phyloP scores from a whole-genome alignment of 208 protist species.

The Novymonas esmeraldas region DNA sequence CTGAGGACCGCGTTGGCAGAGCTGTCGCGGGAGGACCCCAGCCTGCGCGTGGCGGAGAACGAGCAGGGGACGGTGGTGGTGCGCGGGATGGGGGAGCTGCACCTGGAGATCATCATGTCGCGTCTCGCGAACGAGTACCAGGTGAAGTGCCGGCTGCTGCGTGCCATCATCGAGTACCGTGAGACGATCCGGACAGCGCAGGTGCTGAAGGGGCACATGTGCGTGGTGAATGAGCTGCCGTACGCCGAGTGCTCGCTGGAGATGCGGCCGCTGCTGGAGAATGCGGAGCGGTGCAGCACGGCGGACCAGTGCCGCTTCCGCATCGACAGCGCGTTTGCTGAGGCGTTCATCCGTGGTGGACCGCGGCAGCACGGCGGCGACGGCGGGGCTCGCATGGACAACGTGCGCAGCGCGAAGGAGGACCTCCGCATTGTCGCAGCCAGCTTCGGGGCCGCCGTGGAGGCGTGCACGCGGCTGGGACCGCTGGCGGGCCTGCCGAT shows the following conservation, averaged over 20 bases:
- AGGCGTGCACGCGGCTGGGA: slow-evolving; percentile 60
- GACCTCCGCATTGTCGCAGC: slow-evolving; percentile 33
- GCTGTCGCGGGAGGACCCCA: slow-evolving; percentile 95
- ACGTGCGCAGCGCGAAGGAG: slow-evolving; percentile 56
- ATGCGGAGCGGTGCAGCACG: slow-evolving; percentile 24
- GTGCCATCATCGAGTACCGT: slow-evolving; percentile 87
- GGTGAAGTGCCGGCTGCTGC: slow-evolving; percentile 85
- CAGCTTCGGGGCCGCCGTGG: slow-evolving; percentile 54
- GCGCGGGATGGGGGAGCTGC: slow-evolving; percentile 96
- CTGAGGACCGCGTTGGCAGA: slow-evolving; percentile 93
- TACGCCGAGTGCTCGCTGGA: slow-evolving; percentile 69
- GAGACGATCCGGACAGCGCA: slow-evolving; percentile 52
- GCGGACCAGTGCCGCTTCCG: slow-evolving; percentile 44
- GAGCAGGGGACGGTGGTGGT: slow-evolving; percentile 94
- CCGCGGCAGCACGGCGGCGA: background rate
- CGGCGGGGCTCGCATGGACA: slow-evolving; percentile 17
- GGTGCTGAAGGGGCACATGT: slow-evolving; percentile 29
- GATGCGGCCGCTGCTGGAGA: slow-evolving; percentile 48
- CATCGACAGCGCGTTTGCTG: slow-evolving; percentile 48
- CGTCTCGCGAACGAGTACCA: slow-evolving; percentile 93
- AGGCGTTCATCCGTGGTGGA: slow-evolving; percentile 28
- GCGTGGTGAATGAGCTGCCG: slow-evolving; percentile 57
- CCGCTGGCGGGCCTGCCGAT: slow-evolving; percentile 75
- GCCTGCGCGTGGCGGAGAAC: slow-evolving; percentile 85
- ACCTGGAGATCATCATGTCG: slow-evolving; percentile 96